Percentiles rank a stretch among this genome's conserved stretches.
These are phyloP conservation scores for Ascochyta pisi DNA, from an alignment of 2,329 filamentous ascomycete genomes.

Conservation along the genomic window DNA sequence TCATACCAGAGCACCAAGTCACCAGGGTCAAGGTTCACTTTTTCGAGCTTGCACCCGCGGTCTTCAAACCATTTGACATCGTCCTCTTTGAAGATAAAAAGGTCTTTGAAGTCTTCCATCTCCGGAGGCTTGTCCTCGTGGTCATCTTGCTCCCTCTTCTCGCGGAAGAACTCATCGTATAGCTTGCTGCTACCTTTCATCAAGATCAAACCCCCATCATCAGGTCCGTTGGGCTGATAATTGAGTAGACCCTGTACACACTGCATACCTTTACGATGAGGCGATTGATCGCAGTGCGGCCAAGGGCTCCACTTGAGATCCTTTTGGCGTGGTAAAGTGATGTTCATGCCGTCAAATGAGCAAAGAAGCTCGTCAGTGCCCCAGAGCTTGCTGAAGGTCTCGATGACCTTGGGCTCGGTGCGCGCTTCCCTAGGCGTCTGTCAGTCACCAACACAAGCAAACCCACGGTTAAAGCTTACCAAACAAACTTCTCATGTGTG, in stretches of 20 bases:
- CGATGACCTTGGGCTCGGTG: constrained; percentile 50
- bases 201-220: constrained; percentile 57
- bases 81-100: constrained; percentile 53
- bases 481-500: constrained; percentile 52
- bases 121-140: constrained; percentile 27
- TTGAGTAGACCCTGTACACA: constrained; percentile 56
- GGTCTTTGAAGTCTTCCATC: constrained; percentile 47
- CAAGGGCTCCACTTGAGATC: constrained; percentile 48
- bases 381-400: constrained; percentile 49
- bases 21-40: constrained; percentile 52
- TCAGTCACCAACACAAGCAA: too few relatives aligned
- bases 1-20: constrained; percentile 39
- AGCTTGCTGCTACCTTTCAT: constrained; percentile 54
- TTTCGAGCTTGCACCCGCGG: constrained; percentile 49
- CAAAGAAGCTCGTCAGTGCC: constrained; percentile 47
- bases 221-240: constrained; percentile 53
- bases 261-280: constrained; percentile 50
- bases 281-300: constrained; percentile 52
- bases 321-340: constrained; percentile 47
- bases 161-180: constrained; percentile 54
- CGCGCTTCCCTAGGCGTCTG: constrained; percentile 22
- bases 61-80: constrained; percentile 54
- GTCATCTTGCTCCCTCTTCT: constrained; percentile 20
- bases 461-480: too few relatives aligned
- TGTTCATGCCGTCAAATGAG: constrained; percentile 50